These are phyloP conservation scores for Coemansia sp. DNA, from an alignment of 192 early-diverging fungal genomes.

Conservation along the genomic window DNA sequence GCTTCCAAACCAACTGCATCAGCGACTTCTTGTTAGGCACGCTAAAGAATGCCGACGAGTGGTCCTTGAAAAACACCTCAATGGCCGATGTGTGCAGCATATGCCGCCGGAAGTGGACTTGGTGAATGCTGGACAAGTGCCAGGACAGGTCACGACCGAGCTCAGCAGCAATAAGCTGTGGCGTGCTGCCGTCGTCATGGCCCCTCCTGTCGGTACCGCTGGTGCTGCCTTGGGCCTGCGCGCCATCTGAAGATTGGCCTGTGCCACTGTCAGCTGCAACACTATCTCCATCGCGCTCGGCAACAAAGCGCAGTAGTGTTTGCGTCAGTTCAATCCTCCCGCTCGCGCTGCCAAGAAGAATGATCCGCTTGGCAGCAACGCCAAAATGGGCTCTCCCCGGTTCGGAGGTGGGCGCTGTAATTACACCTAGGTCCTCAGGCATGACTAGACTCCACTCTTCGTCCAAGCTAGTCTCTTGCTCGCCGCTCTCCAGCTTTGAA, in stretches of 20 bases:
- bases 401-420: conserved; percentile 11
- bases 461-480: conserved; percentile 9
- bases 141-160: conserved; percentile 30
- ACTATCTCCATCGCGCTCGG: conserved; percentile 20
- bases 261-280: conserved; percentile 7
- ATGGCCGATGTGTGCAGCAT: conserved; percentile 44
- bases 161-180: conserved; percentile 31
- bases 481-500: conserved; percentile 2
- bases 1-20: conserved; percentile 47
- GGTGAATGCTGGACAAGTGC: conserved; percentile 29
- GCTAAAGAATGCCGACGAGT: conserved; percentile 37
- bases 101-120: conserved; percentile 44
- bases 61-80: conserved; percentile 46
- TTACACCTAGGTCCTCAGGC: conserved; percentile 30
- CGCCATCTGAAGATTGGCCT: background rate
- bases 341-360: conserved; percentile 28
- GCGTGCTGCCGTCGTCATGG: background rate
- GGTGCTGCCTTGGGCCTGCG: background rate
- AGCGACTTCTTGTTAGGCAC: conserved; percentile 31
- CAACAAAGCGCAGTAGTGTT: conserved; percentile 26
- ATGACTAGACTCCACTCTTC: conserved; percentile 44
- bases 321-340: conserved; percentile 37
- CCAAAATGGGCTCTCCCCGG: conserved; percentile 21
- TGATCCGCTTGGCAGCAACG: conserved; percentile 23
- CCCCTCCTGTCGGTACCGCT: background rate